Evolutionary conservation across 1,139 yeast species (phyloP).

Genomic region (Saccharomyces pastorianus): DNA sequence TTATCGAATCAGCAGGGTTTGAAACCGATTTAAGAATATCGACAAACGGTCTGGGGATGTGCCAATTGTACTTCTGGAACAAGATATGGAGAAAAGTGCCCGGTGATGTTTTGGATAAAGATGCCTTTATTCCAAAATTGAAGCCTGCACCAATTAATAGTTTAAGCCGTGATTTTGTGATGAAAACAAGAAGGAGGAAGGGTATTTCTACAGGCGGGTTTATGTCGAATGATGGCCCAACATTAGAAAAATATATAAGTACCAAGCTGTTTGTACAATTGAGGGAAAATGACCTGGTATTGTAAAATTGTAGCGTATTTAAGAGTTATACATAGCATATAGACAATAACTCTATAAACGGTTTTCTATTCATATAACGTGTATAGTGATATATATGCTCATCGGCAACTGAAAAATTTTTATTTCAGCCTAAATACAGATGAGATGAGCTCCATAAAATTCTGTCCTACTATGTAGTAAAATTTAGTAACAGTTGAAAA

Average conservation of each 20-base stretch:
- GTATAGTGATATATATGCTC: neutral
- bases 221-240: constrained; percentile 64
- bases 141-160: constrained; percentile 65
- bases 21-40: constrained; percentile 76
- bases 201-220: constrained; percentile 58
- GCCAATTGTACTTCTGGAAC: constrained; percentile 53
- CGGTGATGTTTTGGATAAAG: constrained; percentile 79
- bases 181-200: constrained; percentile 82
- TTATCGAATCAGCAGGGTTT: constrained; percentile 81
- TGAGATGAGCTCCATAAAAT: constrained; percentile 21
- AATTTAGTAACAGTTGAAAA: neutral
- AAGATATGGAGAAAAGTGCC: constrained; percentile 68
- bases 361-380: neutral
- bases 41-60: constrained; percentile 71
- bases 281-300: constrained; percentile 39
- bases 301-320: neutral
- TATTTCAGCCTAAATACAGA: constrained; percentile 3
- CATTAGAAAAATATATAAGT: constrained; percentile 62
- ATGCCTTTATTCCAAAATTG: constrained; percentile 55
- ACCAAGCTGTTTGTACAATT: constrained; percentile 48
- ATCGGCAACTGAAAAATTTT: constrained; percentile 1
- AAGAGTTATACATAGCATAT: neutral
- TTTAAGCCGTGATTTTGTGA: constrained; percentile 78
- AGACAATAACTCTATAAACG: no score
- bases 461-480: neutral